Percentiles rank a stretch among this genome's conserved stretches.
Evolutionary conservation across 2,329 filamentous ascomycete species (phyloP).

Genomic region (Rhexocercosporidium sp.): DNA sequence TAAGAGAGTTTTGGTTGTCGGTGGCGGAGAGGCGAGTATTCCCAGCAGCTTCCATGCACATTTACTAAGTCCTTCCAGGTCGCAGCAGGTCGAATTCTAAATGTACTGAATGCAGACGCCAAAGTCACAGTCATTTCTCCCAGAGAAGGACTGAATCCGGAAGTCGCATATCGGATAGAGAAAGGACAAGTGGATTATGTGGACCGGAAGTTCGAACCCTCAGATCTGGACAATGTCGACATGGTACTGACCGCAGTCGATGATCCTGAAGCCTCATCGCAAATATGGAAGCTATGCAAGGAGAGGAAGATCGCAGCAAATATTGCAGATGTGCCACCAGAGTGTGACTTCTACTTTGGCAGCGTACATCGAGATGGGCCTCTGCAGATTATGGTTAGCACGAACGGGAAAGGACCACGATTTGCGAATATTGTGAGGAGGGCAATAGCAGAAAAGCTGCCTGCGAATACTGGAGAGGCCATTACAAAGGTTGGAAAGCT

Average conservation of each 20-base stretch:
- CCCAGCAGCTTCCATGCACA: background rate
- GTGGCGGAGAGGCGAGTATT: conserved; percentile 81
- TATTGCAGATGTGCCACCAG: conserved; percentile 93
- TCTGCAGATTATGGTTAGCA: conserved; percentile 97
- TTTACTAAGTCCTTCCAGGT: conserved; percentile 65
- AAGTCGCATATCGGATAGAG: conserved; percentile 82
- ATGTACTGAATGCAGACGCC: conserved; percentile 94
- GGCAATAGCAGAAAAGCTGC: conserved; percentile 78
- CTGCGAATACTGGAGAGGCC: conserved; percentile 80
- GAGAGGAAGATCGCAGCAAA: conserved; percentile 84
- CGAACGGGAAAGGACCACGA: conserved; percentile 93
- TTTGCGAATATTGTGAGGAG: conserved; percentile 85
- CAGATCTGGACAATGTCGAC: conserved; percentile 83
- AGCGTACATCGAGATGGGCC: conserved; percentile 94
- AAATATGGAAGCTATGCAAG: conserved; percentile 94
- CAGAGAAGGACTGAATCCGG: conserved; percentile 78
- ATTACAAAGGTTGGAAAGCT: conserved; percentile 84
- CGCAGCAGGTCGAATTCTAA: conserved; percentile 90
- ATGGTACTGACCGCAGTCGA: conserved; percentile 96
- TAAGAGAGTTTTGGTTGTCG: conserved; percentile 89
- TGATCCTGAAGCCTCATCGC: conserved; percentile 86
- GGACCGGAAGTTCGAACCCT: conserved; percentile 82
- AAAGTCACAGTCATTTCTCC: conserved; percentile 87
- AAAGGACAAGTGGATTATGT: conserved; percentile 78
- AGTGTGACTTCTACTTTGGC: conserved; percentile 99